These are phyloP conservation scores for Rosellinia necatrix DNA, from an alignment of 2,329 filamentous ascomycete genomes.

Conservation along the genomic window DNA sequence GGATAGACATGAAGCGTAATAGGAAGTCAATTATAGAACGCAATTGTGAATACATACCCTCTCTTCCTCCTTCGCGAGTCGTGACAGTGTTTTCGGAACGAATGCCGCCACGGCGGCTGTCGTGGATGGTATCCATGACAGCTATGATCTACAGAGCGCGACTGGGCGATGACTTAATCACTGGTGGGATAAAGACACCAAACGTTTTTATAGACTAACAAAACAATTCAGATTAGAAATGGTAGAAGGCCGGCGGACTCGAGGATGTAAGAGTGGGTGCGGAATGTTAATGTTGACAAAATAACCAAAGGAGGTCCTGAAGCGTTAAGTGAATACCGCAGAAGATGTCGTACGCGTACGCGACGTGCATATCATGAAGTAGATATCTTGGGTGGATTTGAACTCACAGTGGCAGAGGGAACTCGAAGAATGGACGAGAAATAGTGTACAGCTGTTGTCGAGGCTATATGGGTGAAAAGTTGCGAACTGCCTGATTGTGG, in stretches of 20 bases:
- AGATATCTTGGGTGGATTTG: too few relatives aligned
- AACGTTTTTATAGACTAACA: neutral
- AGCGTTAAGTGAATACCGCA: too few relatives aligned
- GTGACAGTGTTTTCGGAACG: neutral
- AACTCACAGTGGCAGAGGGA: too few relatives aligned
- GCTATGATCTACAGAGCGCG: neutral
- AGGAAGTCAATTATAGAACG: neutral
- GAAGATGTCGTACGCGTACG: too few relatives aligned
- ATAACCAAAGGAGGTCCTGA: too few relatives aligned
- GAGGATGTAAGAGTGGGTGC: too few relatives aligned
- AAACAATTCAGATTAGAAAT: neutral
- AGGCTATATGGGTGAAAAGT: too few relatives aligned
- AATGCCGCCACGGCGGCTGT: neutral
- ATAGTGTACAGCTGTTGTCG: too few relatives aligned
- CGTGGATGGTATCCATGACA: neutral
- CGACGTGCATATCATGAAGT: too few relatives aligned
- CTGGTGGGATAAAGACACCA: neutral
- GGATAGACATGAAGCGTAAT: neutral
- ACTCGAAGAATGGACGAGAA: too few relatives aligned
- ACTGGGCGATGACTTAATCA: neutral
- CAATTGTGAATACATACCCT: constrained; percentile 9
- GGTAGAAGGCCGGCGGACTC: neutral
- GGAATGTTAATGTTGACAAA: too few relatives aligned
- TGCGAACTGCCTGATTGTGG: too few relatives aligned
- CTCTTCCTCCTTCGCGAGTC: constrained; percentile 1